Evolutionary conservation across 306 rosid species (phyloP), one percentile per base, ranked within the genome.

Genomic region (Dicorynia guianensis): DNA sequence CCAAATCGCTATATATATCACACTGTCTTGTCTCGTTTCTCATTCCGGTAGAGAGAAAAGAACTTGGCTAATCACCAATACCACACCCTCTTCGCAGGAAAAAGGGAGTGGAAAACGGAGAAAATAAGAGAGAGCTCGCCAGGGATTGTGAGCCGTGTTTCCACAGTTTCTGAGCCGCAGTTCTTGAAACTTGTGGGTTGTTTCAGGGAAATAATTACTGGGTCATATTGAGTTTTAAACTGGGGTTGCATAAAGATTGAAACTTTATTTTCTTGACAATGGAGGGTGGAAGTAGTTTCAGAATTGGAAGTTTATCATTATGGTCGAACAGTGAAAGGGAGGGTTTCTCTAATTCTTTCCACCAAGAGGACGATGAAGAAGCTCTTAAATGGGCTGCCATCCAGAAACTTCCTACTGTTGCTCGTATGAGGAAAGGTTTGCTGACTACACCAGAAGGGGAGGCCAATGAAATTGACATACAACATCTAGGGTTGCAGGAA

Each of bases 401-500:
- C 71, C 79, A 83, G 76, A 79, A 66, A n/a, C 87, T 84, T 46
- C 87, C 87, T 5, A 80, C 87, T 0, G 44, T 84, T 84, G n/a
- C 70, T 5, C 84, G 87, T 46, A 38, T 84, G 84, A 80, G 77
- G 69, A 84, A 54, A 61, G 87, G 84, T 10, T 76, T 84, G 71
- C 17, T 76, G 4, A 61, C 80, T 44, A 66, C 84, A 5, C 59
- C 68, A 15, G 86, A 88, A 40, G 98, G 97, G 4, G 71, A 68
- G 43, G 56, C 87, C 48, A 81, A 79, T 52, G 96, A 91, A 88
- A 78, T 93, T 7, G 96, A 93, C 39, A 67, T 91, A 3, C 56
- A 80, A 47, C 84, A 84, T 40, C 91, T 93, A 68, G 98, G 96
- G 44, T 25, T 76, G 48, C 79, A 91, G 43, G 97, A 93, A 71